Evolutionary conservation across 2,329 filamentous ascomycete species (phyloP).

Genomic region (Penicillium glabrum): DNA sequence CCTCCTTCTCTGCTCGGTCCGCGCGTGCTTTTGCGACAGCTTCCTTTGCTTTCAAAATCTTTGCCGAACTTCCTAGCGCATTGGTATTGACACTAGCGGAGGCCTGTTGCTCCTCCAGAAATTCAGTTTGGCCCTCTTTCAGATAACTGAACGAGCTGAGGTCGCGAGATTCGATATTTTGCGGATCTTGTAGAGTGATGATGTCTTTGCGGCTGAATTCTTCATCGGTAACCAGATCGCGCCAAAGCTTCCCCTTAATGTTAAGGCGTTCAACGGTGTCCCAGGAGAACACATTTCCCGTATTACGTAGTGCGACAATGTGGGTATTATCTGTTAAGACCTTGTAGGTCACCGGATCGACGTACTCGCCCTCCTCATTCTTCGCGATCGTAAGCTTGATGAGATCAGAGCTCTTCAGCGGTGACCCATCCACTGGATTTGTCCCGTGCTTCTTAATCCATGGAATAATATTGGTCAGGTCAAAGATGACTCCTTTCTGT

Average conservation of each 20-base stretch:
- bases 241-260: conserved; percentile 95
- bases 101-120: conserved; percentile 66
- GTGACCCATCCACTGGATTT: conserved; percentile 82
- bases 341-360: conserved; percentile 96
- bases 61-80: conserved; percentile 75
- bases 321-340: conserved; percentile 98
- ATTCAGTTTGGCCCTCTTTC: conserved; percentile 71
- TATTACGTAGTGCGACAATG: conserved; percentile 80
- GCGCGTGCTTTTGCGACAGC: conserved; percentile 87
- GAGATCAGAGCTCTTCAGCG: conserved; percentile 76
- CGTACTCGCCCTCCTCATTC: conserved; percentile 86
- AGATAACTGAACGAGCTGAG: conserved; percentile 86
- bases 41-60: conserved; percentile 87
- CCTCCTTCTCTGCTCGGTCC: conserved; percentile 63
- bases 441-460: conserved; percentile 95
- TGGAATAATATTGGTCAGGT: conserved; percentile 87
- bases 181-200: conserved; percentile 93
- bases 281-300: conserved; percentile 94
- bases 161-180: conserved; percentile 80
- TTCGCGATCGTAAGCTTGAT: conserved; percentile 90
- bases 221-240: conserved; percentile 80
- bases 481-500: conserved; percentile 81
- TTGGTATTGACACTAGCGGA: conserved; percentile 71
- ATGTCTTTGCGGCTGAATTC: conserved; percentile 89
- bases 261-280: conserved; percentile 95